phyloP scores from a whole-genome alignment of 116 monocot species.

The Zostera marina region DNA sequence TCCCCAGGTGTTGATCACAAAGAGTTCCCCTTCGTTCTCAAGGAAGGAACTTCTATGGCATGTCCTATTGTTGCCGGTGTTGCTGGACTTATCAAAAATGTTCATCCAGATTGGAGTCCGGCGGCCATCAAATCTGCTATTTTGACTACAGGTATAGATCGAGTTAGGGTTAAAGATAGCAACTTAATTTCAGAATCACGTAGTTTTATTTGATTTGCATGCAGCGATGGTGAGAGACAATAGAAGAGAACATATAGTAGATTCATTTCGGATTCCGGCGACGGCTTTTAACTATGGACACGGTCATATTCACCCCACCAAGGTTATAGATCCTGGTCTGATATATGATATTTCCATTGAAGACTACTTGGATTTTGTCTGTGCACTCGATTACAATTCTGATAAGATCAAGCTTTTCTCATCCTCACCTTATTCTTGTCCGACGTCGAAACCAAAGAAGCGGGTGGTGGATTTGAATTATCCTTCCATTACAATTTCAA shows the following conservation, averaged over 20 bases:
- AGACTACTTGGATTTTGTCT: conserved; percentile 57
- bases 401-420: conserved; percentile 9
- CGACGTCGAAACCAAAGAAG: conserved; percentile 2
- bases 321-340: conserved; percentile 59
- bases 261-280: conserved; percentile 19
- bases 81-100: conserved; percentile 46
- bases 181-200: background rate
- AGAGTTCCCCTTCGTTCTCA: conserved; percentile 23
- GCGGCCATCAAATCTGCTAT: conserved; percentile 48
- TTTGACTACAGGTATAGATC: conserved; percentile 46
- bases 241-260: conserved; percentile 13
- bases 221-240: conserved; percentile 47
- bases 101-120: conserved; percentile 59
- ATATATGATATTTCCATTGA: conserved; percentile 31
- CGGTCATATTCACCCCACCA: conserved; percentile 51
- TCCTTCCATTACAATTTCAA: conserved; percentile 40
- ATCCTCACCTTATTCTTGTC: conserved; percentile 13
- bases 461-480: conserved; percentile 33
- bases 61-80: conserved; percentile 54
- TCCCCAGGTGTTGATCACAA: conserved; percentile 15
- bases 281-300: conserved; percentile 58
- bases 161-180: no score
- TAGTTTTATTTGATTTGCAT: background rate
- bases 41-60: conserved; percentile 72
- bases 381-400: conserved; percentile 42